Percentiles rank a stretch among this genome's conserved stretches.
Evolutionary conservation across 306 rosid species (phyloP).

Genomic region (Citrullus colocynthis): DNA sequence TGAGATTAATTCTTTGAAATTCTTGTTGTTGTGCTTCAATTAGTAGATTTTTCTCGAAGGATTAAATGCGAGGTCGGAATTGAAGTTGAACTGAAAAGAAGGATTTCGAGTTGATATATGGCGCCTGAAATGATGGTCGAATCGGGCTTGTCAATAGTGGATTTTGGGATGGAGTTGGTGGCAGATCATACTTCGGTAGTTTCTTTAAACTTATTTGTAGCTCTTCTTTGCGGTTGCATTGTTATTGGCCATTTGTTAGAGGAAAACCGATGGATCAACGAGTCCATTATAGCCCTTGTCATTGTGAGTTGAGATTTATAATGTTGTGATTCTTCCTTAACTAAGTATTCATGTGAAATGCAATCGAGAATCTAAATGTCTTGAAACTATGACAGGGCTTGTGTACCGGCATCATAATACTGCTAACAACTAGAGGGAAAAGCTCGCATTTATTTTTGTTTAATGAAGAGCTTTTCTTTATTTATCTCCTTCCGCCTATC

Average conservation of each 20-base stretch:
- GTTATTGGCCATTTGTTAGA: constrained; percentile 76
- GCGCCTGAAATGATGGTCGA: background rate
- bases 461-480: constrained; percentile 90
- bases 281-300: constrained; percentile 80
- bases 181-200: constrained; percentile 79
- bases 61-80: background rate
- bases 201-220: constrained; percentile 72
- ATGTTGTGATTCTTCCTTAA: background rate
- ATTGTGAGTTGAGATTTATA: constrained; percentile 41
- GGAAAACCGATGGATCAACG: constrained; percentile 82
- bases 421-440: constrained; percentile 65
- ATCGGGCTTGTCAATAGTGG: background rate
- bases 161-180: constrained; percentile 19
- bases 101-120: background rate
- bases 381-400: constrained; percentile 48
- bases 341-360: background rate
- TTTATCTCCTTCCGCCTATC: constrained; percentile 93
- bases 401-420: constrained; percentile 59
- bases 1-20: background rate
- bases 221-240: constrained; percentile 82
- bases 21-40: background rate
- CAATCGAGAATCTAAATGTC: background rate
- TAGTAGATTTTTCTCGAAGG: background rate
- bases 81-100: background rate
- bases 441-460: constrained; percentile 77